These are phyloP conservation scores for Hypoxylon sp. DNA, from an alignment of 2,329 filamentous ascomycete species.

Conservation along the genomic window DNA sequence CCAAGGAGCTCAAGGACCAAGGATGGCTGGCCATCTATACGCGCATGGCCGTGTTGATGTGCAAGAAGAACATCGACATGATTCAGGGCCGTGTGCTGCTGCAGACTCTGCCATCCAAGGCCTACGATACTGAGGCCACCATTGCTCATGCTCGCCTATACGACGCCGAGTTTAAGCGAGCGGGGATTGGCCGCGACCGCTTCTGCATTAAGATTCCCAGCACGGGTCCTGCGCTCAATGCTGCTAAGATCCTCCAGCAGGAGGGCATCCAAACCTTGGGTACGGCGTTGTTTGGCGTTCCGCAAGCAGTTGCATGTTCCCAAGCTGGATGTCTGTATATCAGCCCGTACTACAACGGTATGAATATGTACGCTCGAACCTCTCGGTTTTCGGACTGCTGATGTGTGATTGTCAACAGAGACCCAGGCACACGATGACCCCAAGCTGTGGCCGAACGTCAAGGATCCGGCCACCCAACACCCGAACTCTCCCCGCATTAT, in stretches of 20 bases:
- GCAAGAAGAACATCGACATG: conserved; percentile 62
- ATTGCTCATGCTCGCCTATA: conserved; percentile 64
- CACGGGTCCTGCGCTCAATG: conserved; percentile 63
- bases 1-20: conserved; percentile 61
- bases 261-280: conserved; percentile 58
- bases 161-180: conserved; percentile 61
- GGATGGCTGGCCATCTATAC: conserved; percentile 66
- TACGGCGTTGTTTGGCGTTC: conserved; percentile 63
- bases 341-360: conserved; percentile 65
- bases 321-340: conserved; percentile 63
- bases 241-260: conserved; percentile 57
- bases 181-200: conserved; percentile 61
- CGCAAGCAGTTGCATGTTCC: conserved; percentile 65
- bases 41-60: conserved; percentile 63
- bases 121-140: conserved; percentile 62
- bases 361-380: conserved; percentile 22
- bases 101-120: conserved; percentile 63
- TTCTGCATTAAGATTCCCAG: conserved; percentile 68
- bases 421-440: conserved; percentile 60
- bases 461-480: conserved; percentile 63
- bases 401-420: conserved; percentile 52
- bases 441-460: conserved; percentile 62
- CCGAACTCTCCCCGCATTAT: conserved; percentile 63
- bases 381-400: conserved; percentile 11
- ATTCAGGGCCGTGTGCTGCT: conserved; percentile 65